Base-by-base conservation (phyloP, 2,329 filamentous ascomycete genomes). In the Colletotrichum tropicale region DNA sequence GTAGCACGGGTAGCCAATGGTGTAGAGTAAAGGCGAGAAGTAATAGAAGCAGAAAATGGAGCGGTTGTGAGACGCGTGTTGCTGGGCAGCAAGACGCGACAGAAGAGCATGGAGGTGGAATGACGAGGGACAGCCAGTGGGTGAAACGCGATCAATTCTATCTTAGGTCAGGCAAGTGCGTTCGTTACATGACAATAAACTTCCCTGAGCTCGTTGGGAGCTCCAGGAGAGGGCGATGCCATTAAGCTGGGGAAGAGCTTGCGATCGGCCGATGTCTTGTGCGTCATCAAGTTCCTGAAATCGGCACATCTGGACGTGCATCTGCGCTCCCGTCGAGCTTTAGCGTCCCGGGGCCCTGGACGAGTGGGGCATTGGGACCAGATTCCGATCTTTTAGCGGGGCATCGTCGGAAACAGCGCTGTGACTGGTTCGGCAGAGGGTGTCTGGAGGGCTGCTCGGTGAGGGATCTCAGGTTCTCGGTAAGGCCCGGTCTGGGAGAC, bases 181-280 rank as follows among this genome's bases (percentile, higher is more conserved):
- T 34, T 69, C 30, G 9, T 30, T 60, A 43, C 66, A 30, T 60
- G 30, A 13, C 32, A 28, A 18, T 60, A 15, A 60, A 21, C 52
- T 60, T 55, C 48, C n/a, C 30, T n/a, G 18, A 43, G 61, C 24
- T 66, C 24, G 7, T 24, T 15, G n/a, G 13, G 32, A 73, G 73
- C 69, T 26, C n/a, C n/a, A 13, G 8, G 21, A 13, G 16, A 43
- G 43, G 10, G 34, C 43, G 70, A 69, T 68, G 64, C 43, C 52
- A 60, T 69, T 65, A 24, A 34, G 70, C 70, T 69, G 58, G 70
- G 61, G 56, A 74, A 64, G 28, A 68, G 43, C 32, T 32, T 66
- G 66, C 64, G 76, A 76, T 77, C 74, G 76, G 58, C 74, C 74
- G 76, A 77, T 77, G 76, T 76, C 76, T 76, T 76, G 60, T 68